These are phyloP conservation scores for Taxillus chinensis DNA, from an alignment of 164 flowering plant species.

Conservation along the genomic window DNA sequence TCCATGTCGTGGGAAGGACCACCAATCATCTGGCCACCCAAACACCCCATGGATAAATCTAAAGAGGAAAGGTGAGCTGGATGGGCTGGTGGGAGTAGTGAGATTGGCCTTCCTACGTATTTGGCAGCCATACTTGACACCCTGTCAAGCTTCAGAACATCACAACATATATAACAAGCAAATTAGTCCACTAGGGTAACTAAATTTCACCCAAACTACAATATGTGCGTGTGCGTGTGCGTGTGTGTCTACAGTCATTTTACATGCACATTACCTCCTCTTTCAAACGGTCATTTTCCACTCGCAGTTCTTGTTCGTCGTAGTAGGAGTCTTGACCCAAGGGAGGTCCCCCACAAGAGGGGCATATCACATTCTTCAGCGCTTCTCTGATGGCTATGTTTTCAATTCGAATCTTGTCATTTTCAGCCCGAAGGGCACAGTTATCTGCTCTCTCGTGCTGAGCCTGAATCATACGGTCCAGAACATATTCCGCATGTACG, in stretches of 20 bases:
- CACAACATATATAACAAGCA: too few species aligned
- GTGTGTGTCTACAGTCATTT: too few species aligned
- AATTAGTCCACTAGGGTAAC: too few species aligned
- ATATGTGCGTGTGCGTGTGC: too few species aligned
- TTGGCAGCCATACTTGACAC: conserved; percentile 73
- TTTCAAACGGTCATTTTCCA: too few species aligned
- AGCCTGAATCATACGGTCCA: neutral
- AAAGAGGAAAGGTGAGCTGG: conserved; percentile 51
- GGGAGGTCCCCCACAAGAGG: conserved; percentile 34
- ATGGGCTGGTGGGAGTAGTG: conserved; percentile 63
- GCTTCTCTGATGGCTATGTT: conserved; percentile 81
- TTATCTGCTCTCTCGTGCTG: conserved; percentile 54
- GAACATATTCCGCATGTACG: neutral
- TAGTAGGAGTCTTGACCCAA: too few species aligned
- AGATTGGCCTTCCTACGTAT: conserved; percentile 76
- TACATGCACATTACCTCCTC: too few species aligned
- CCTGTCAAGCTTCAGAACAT: conserved; percentile 53
- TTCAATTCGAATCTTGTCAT: conserved; percentile 73
- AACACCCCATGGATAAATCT: conserved; percentile 52
- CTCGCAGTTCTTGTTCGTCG: too few species aligned
- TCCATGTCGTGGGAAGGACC: conserved; percentile 69
- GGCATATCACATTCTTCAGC: conserved; percentile 70
- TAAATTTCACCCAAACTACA: too few species aligned
- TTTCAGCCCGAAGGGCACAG: conserved; percentile 53
- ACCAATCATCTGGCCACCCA: conserved; percentile 23